Conservation (phyloP, 225 moss, liverwort and hornwort species). For the Rhytidiadelphus loreus region DNA sequence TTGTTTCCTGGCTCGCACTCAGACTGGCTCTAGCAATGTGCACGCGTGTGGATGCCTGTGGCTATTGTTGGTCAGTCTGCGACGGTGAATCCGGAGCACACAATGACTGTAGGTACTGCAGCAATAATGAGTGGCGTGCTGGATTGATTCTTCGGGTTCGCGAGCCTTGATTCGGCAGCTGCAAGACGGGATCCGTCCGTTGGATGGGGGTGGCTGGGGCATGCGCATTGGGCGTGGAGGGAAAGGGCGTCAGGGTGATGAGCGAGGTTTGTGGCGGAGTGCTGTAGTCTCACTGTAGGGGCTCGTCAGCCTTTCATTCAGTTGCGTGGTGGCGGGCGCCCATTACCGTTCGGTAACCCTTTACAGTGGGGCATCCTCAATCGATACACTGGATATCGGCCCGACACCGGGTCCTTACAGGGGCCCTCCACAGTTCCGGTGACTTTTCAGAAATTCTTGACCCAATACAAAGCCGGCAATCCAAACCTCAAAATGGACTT, state of each 20-base stretch:
- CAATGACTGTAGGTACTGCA: not conserved
- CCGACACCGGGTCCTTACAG: no score
- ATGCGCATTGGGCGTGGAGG: not conserved
- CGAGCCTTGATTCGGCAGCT: not conserved
- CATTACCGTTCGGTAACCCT: not conserved
- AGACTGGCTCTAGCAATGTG: not conserved
- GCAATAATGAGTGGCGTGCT: not conserved
- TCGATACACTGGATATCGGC: no score
- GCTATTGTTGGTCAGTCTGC: not conserved
- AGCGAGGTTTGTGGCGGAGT: not conserved
- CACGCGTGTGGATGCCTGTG: not conserved
- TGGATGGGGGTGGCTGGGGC: not conserved
- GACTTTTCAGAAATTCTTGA: not conserved
- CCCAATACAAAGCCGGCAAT: not conserved
- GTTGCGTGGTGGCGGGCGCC: not conserved
- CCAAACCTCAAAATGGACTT: not conserved
- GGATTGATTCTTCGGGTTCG: not conserved
- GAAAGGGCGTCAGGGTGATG: not conserved
- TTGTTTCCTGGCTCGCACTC: not conserved
- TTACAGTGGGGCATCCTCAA: not conserved
- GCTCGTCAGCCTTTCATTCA: not conserved
- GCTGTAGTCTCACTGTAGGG: not conserved
- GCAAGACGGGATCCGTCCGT: not conserved
- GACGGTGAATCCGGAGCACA: not conserved
- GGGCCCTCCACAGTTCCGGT: not conserved